Base-by-base conservation (phyloP, 345 rosid genomes). In the Eucalyptus pumila region DNA sequence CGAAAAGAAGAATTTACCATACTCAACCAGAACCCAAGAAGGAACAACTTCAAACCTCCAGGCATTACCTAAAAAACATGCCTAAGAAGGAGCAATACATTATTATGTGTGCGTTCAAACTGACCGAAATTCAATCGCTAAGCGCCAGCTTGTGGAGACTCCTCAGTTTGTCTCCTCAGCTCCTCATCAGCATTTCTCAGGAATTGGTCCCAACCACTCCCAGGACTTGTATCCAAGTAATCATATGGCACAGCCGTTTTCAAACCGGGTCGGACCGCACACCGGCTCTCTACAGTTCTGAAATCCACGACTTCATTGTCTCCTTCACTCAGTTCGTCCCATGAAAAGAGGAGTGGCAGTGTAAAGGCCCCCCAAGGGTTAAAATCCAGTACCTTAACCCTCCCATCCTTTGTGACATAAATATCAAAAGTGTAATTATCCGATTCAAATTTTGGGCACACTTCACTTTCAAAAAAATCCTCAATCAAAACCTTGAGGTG, bases 311-410 rank as follows among this genome's bases (percentile, higher is more conserved):
- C 91, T 42, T 85, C 54, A 34, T 89, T n/a, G 15, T 88, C 96
- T 60, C 87, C 89, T 87, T 87, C 87, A 92, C 96, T 96, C 91
- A 97, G 89, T 86, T 96, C 99, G 48, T 96, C 97, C 99, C 98
- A 95, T 6, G 94, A 92, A 89, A 92, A 96, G 88, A 96, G 93
- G 88, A 96, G 91, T 16, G 98, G 94, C 92, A 96, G 93, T 1
- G 98, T 96, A 81, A 95, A 96, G 14, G 93, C 96, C 88, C 94
- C 95, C 99, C 99, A 96, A 11, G 96, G 95, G 91, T 96, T 97
- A 89, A 97, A 97, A 92, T 97, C 99, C 85, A 96, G 34, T 5
- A 96, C 56, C 94, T 95, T 96, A 37, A 94, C 94, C 67, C 87
- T 92, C 48, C 89, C 94, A 89, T 95, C 94, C 47, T 87, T 90